Evolutionary conservation across 306 rosid species (phyloP).

Genomic region (Sicyos baderoa): DNA sequence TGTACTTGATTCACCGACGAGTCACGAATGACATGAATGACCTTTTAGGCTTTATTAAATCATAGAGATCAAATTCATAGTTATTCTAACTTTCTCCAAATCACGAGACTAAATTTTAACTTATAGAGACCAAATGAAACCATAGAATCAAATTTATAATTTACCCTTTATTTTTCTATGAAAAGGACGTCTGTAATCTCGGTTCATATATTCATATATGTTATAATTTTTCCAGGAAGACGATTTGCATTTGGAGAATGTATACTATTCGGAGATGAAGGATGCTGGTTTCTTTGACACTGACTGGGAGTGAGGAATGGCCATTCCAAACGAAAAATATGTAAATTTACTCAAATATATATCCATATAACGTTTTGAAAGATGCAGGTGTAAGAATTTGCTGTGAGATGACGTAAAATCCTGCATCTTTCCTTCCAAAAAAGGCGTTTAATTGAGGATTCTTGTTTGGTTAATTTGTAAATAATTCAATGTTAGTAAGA

Average conservation of each 20-base stretch:
- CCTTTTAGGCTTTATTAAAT: too few species aligned
- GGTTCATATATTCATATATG: too few species aligned
- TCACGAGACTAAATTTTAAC: too few species aligned
- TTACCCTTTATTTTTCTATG: too few species aligned
- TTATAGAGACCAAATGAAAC: too few species aligned
- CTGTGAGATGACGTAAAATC: not conserved
- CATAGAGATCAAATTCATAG: too few species aligned
- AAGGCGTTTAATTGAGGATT: not conserved
- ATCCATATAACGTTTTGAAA: not conserved
- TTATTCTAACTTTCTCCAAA: too few species aligned
- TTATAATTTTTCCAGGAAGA: conserved; percentile 44
- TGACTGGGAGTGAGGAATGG: conserved; percentile 61
- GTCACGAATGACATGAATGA: too few species aligned
- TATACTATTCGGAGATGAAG: conserved; percentile 91
- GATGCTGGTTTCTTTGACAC: conserved; percentile 90
- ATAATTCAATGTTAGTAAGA: not conserved
- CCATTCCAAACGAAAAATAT: not conserved
- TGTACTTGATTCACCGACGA: too few species aligned
- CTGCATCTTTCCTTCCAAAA: not conserved
- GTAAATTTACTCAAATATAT: conserved; percentile 13
- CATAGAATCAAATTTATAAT: too few species aligned
- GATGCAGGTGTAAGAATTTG: conserved; percentile 11
- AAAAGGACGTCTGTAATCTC: not conserved
- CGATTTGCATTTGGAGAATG: conserved; percentile 69
- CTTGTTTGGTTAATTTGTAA: not conserved